These are phyloP conservation scores for Samsoniella hepiali DNA, from an alignment of 2,329 filamentous ascomycete species.

Conservation along the genomic window DNA sequence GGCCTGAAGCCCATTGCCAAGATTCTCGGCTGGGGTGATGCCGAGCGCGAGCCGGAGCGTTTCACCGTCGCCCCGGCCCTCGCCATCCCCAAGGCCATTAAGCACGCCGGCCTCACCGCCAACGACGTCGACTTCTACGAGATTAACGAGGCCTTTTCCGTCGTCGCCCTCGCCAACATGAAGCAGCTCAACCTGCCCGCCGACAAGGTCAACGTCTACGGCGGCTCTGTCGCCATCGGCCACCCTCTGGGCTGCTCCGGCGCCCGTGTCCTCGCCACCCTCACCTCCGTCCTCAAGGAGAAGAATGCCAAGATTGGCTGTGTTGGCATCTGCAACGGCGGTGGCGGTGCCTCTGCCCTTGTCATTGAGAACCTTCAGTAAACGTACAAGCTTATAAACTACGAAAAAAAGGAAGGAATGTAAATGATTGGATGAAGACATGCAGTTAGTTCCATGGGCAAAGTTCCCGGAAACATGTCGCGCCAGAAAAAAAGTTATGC, in stretches of 20 bases:
- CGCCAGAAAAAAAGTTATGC: background rate
- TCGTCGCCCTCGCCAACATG: conserved; percentile 93
- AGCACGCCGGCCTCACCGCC: conserved; percentile 80
- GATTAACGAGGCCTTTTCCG: conserved; percentile 99
- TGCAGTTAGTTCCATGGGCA: background rate
- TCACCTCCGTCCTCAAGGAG: conserved; percentile 83
- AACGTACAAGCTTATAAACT: conserved; percentile 21
- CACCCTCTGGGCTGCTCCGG: conserved; percentile 93
- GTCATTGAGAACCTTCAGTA: conserved; percentile 75
- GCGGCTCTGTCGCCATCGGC: conserved; percentile 91
- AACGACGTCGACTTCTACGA: conserved; percentile 88
- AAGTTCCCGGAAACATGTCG: background rate
- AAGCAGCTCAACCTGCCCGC: conserved; percentile 78
- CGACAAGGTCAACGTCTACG: conserved; percentile 92
- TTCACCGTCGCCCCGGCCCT: conserved; percentile 94
- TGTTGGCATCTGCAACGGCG: conserved; percentile 96
- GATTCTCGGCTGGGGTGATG: conserved; percentile 96
- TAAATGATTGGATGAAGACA: conserved; percentile 10
- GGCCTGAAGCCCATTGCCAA: conserved; percentile 89
- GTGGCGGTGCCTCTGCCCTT: conserved; percentile 89
- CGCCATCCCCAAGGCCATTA: conserved; percentile 94
- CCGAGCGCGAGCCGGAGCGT: conserved; percentile 84
- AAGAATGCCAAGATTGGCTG: conserved; percentile 92
- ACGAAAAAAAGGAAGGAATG: background rate
- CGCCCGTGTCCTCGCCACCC: conserved; percentile 86